Base-by-base conservation (phyloP, 768 basidiomycete genomes). In the Termitomyces titanicus region DNA sequence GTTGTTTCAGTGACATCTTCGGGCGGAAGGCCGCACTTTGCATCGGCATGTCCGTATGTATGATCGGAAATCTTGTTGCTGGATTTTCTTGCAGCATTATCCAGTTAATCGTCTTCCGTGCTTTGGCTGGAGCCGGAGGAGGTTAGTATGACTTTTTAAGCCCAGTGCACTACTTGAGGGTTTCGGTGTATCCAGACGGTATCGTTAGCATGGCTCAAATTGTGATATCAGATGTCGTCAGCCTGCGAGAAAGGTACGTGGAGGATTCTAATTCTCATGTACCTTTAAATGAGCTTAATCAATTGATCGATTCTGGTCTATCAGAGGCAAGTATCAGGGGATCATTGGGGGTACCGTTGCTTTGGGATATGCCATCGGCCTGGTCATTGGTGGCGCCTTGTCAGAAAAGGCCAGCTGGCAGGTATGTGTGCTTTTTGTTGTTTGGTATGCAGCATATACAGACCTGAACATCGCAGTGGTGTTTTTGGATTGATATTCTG, bases 251-350 rank as follows among this genome's bases (percentile, higher is more conserved):
- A 3, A 74, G 85, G 85, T 81, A 48, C 31, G 31, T 51, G 22
- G 17, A 10, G 29, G 29, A 29, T 9, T 4, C 9, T 35, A 39
- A 13, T 22, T 53, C 15, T 38, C 25, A n/a, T 27, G 15, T 12
- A 13, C 5, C 3, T 8, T 43, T 8, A 15, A 13, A 35, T n/a
- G 17, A 42, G 18, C 12, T 27, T 44, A 54, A 33, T 54, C 31
- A n/a, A n/a, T 9, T 25, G n/a, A n/a, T n/a, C n/a, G n/a, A 34
- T 34, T 46, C n/a, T n/a, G 8, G 27, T 35, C n/a, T n/a, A 7
- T 46, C 57, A 84, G 84, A 58, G 88, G 88, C 24, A 89, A 89
- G 70, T 91, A 89, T 62, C 86, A 88, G 61, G 89, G 89, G 1
- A 85, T 89, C 34, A 84, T 86, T 20, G 82, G 84, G 3, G 81